Evolutionary conservation across 768 basidiomycete species (phyloP).

Genomic region (Chalciporus chontae): DNA sequence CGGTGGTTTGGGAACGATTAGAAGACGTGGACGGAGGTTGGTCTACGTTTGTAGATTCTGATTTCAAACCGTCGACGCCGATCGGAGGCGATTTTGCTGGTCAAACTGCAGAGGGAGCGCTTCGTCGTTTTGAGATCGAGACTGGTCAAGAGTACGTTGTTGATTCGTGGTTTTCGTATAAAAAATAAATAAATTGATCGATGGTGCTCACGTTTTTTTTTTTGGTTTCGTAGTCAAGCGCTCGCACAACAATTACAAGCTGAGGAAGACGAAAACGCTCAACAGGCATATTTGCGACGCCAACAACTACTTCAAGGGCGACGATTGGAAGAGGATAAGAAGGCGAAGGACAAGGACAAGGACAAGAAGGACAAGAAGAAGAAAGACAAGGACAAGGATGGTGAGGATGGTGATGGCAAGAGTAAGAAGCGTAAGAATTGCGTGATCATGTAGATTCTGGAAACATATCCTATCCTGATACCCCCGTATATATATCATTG

Average conservation of each 20-base stretch:
- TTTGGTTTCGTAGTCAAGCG: conserved; percentile 42
- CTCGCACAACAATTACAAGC: conserved; percentile 77
- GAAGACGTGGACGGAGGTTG: conserved; percentile 83
- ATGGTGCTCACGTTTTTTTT: too few species aligned
- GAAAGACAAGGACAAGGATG: conserved; percentile 19
- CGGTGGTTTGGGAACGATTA: conserved; percentile 87
- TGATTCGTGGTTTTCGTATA: too few species aligned
- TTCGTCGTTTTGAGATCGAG: conserved; percentile 47
- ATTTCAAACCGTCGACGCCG: conserved; percentile 60
- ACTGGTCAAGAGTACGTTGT: too few species aligned
- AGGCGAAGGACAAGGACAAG: conserved; percentile 16
- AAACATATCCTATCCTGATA: neutral
- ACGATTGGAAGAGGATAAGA: conserved; percentile 20
- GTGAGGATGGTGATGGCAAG: conserved; percentile 29
- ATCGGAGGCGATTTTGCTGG: conserved; percentile 82
- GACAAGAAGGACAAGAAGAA: conserved; percentile 27
- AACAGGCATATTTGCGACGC: conserved; percentile 33
- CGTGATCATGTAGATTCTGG: conserved; percentile 48
- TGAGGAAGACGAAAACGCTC: conserved; percentile 66
- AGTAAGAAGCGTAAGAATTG: conserved; percentile 49
- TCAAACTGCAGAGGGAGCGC: conserved; percentile 58
- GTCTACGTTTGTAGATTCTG: conserved; percentile 74
- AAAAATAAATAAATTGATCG: too few species aligned
- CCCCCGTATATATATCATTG: neutral
- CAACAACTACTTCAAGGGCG: conserved; percentile 29